phyloP scores from a whole-genome alignment of 1,284 basidiomycete species.

The Sparassis latifolia region DNA sequence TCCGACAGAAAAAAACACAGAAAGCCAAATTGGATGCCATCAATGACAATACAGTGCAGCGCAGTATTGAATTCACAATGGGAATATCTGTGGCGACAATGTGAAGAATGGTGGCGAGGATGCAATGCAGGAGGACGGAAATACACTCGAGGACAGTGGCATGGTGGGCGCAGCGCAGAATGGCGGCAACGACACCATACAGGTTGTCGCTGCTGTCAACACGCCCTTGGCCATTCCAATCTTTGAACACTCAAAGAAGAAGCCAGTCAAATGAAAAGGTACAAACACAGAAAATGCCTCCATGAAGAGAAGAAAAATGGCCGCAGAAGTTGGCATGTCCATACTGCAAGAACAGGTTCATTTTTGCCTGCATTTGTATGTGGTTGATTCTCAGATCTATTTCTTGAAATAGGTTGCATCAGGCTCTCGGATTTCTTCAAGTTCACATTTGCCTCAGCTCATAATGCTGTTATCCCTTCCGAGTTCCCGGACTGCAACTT shows the following conservation, averaged over 20 bases:
- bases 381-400: neutral
- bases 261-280: neutral
- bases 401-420: neutral
- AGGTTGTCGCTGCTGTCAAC: neutral
- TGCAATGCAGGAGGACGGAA: neutral
- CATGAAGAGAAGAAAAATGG: neutral
- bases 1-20: neutral
- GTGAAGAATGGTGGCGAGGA: neutral
- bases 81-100: neutral
- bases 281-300: neutral
- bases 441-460: neutral
- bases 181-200: neutral
- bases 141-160: neutral
- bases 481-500: neutral
- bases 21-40: too few relatives aligned
- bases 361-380: neutral
- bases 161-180: neutral
- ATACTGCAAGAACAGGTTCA: neutral
- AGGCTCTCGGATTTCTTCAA: neutral
- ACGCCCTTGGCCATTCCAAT: neutral
- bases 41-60: neutral
- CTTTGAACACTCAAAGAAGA: neutral
- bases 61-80: neutral
- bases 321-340: neutral
- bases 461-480: neutral